Conservation (phyloP, 805 yeast genomes). For the Phaffomyces thermotolerans region DNA sequence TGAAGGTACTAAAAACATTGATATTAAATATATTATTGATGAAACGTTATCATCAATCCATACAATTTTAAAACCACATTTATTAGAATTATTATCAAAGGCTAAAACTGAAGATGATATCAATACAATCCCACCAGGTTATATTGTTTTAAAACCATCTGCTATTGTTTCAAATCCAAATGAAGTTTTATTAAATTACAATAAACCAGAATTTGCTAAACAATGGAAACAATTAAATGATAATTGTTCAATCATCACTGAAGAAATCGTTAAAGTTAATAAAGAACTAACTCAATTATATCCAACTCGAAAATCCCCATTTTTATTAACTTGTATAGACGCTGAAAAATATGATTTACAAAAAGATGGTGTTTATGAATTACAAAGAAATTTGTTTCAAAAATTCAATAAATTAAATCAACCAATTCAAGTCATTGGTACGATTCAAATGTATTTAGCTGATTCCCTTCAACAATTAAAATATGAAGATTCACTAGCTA, state of each 20-base stretch:
- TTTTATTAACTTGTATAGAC: constrained; percentile 74
- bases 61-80: constrained; percentile 63
- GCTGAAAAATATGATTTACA: constrained; percentile 89
- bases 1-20: constrained; percentile 60
- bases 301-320: constrained; percentile 64
- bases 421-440: constrained; percentile 73
- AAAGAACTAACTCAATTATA: constrained; percentile 37
- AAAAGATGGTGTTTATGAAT: constrained; percentile 74
- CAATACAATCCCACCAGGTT: constrained; percentile 80
- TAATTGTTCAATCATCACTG: constrained; percentile 59
- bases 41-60: constrained; percentile 63
- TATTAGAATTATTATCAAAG: constrained; percentile 37
- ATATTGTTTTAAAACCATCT: constrained; percentile 89
- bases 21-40: constrained; percentile 49
- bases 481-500: constrained; percentile 59
- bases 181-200: constrained; percentile 55
- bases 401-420: constrained; percentile 56
- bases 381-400: constrained; percentile 74
- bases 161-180: constrained; percentile 79
- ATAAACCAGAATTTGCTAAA: constrained; percentile 42
- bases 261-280: constrained; percentile 49
- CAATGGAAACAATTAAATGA: constrained; percentile 53
- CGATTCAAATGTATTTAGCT: constrained; percentile 85
- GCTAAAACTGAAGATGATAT: constrained; percentile 38
- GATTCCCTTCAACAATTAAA: constrained; percentile 58